These are phyloP conservation scores for Sextonia rubra DNA, from an alignment of 164 flowering plant species.

Conservation along the genomic window DNA sequence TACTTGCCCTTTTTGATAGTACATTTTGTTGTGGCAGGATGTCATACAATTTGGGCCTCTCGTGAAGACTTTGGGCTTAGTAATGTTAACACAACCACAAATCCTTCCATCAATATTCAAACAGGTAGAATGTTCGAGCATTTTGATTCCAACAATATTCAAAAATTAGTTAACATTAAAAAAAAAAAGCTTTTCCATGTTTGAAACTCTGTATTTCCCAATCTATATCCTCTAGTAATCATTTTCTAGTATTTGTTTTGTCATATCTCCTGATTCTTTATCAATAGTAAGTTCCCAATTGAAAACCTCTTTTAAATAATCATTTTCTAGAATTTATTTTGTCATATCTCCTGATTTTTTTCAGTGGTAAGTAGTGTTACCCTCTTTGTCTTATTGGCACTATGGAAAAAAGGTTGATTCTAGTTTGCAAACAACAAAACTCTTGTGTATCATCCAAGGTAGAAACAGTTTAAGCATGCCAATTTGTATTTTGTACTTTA, in stretches of 20 bases:
- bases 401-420: no score
- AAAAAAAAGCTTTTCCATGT: not conserved
- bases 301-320: not conserved
- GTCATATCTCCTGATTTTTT: no score
- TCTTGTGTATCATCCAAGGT: no score
- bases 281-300: not conserved
- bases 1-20: not conserved
- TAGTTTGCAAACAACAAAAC: no score
- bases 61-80: conserved; percentile 77
- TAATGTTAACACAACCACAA: conserved; percentile 76
- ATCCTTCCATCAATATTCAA: conserved; percentile 81
- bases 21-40: conserved; percentile 46
- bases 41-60: conserved; percentile 92
- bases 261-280: no score
- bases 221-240: not conserved
- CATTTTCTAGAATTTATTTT: not conserved
- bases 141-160: not conserved
- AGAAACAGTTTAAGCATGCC: no score
- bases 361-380: no score
- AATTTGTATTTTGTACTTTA: no score
- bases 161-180: no score
- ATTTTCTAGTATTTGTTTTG: not conserved
- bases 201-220: not conserved
- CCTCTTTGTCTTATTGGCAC: no score
- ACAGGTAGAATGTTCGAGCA: conserved; percentile 47